Evolutionary conservation across 2,329 filamentous ascomycete genomes (phyloP).

Genomic region (Arthrobotrys iridis): DNA sequence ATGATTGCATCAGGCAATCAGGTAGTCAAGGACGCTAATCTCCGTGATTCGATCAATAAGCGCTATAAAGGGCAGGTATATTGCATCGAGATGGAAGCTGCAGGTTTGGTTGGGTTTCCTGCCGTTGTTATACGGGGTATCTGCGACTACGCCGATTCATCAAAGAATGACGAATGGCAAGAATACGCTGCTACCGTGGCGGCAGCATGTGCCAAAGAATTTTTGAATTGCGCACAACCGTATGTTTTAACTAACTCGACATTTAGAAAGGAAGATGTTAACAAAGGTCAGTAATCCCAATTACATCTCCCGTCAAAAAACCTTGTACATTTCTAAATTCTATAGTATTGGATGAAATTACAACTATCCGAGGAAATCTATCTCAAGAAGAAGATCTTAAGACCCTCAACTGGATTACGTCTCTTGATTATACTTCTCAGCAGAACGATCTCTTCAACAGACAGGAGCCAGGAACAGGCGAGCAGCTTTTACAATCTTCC

Average conservation of each 20-base stretch:
- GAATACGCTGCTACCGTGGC: background rate
- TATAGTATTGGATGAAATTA: too few species aligned
- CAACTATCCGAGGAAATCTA: too few species aligned
- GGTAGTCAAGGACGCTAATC: conserved; percentile 4
- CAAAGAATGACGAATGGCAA: conserved; percentile 11
- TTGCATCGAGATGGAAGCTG: conserved; percentile 32
- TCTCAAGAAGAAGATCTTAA: conserved; percentile 2
- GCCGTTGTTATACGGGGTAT: conserved; percentile 33
- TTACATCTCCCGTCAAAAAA: too few species aligned
- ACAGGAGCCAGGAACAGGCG: background rate
- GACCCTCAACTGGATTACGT: background rate
- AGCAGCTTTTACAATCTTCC: conserved; percentile 64
- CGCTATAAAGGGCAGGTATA: background rate
- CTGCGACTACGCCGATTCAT: background rate
- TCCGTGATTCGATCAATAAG: conserved; percentile 7
- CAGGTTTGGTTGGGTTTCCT: conserved; percentile 35
- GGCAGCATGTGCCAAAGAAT: conserved; percentile 3
- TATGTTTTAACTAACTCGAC: too few species aligned
- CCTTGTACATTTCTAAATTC: too few species aligned
- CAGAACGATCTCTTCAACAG: background rate
- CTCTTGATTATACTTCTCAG: background rate
- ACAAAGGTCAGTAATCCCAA: conserved; percentile 26
- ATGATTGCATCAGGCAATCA: conserved; percentile 31
- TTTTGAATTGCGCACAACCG: conserved; percentile 10
- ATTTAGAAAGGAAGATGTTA: too few species aligned